Percentiles rank a stretch among this genome's conserved stretches.
These are phyloP conservation scores for Acanthamoeba triangularis DNA, from an alignment of 208 protist species.

Conservation along the genomic window DNA sequence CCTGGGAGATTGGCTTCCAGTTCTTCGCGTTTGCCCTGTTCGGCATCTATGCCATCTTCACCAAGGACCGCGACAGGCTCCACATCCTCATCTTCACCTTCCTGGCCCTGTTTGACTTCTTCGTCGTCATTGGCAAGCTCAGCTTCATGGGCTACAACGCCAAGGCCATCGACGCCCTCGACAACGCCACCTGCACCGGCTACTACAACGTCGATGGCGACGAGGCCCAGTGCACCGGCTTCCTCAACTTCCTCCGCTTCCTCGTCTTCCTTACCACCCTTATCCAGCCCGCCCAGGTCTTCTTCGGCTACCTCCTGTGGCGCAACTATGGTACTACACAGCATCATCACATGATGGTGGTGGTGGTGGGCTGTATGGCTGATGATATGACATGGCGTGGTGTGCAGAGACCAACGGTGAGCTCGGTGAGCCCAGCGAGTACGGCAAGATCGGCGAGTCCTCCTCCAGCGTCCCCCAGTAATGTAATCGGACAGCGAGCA, in stretches of 20 bases:
- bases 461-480: constrained; percentile 2
- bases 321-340: not conserved
- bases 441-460: constrained; percentile 31
- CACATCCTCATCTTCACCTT: constrained; percentile 23
- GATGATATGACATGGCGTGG: no score
- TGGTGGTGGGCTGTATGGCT: not conserved
- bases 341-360: not conserved
- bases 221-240: constrained; percentile 42
- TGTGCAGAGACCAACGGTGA: not conserved
- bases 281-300: constrained; percentile 43
- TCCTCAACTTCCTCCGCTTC: constrained; percentile 72
- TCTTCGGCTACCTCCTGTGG: constrained; percentile 32
- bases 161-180: constrained; percentile 18
- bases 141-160: constrained; percentile 13
- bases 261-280: constrained; percentile 7
- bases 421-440: not conserved
- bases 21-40: constrained; percentile 60
- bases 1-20: constrained; percentile 43
- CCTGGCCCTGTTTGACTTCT: constrained; percentile 44
- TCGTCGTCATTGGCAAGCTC: constrained; percentile 54
- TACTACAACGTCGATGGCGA: constrained; percentile 37
- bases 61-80: not conserved
- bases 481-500: not conserved
- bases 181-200: not conserved
- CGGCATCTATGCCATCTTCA: constrained; percentile 59